Evolutionary conservation across 202 grass and related monocot species (phyloP), one percentile per base, ranked within the genome.

Genomic region (Panicum virgatum): DNA sequence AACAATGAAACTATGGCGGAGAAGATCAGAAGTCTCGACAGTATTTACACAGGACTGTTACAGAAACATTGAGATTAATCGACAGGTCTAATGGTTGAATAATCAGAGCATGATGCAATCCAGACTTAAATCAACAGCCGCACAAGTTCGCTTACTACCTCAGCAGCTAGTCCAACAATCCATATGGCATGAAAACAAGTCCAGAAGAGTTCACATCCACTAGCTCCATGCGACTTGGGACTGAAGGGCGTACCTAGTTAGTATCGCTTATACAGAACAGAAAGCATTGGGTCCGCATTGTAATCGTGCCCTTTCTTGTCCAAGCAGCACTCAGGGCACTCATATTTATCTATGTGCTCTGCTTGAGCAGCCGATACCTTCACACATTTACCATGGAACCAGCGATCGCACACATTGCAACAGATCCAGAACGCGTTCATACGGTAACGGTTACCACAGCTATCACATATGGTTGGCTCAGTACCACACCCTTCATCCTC

Each of bases 361-460:
- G 87, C 85, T 88, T 72, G 51, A 25, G 82, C 80, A 0, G 85
- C 52, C 29, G 72, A 92, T 69, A 92, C 76, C 62, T 88, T 95
- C 34, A 92, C 93, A 5, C 90, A 95, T 74, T 88, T 95, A 3
- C 90, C 90, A 74, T 92, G 90, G 43, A 92, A 95, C 93, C 90
- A 95, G 13, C 62, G 82, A 38, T 90, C 82, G 5, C 93, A 95
- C 51, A 82, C 48, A 79, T 92, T 87, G 2, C 90, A 92, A 20
- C 80, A 79, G 26, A 95, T 92, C 90, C 90, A 95, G 32, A 92
- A 92, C 32, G 80, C 93, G 20, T 95, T 84, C 12, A 25, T 25
- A 66, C 36, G 85, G 72, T 92, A 90, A 7, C 48, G 83, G 12
- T 39, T 56, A 20, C 83, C 85, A 45, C 93, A 95, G 20, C 60